Conservation (phyloP, 2,329 filamentous ascomycete species). For the Pestalotiopsis sp. region DNA sequence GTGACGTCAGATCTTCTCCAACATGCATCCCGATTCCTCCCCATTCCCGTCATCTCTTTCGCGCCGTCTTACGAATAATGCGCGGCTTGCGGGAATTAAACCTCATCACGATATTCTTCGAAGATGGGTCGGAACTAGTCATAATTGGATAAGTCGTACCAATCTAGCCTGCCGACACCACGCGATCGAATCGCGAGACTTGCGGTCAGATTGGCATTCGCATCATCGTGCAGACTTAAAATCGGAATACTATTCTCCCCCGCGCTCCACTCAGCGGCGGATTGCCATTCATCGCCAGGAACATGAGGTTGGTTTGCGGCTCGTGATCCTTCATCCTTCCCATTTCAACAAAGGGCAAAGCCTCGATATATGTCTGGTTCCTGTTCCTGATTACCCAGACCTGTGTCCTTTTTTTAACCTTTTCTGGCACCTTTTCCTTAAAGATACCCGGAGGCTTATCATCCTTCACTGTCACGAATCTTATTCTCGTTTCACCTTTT, state of each 20-base stretch:
- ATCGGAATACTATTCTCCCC: background rate
- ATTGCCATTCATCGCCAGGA: background rate
- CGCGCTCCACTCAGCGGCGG: too few species aligned
- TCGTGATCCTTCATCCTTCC: slow-evolving; percentile 10
- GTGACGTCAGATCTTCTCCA: background rate
- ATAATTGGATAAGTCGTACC: background rate
- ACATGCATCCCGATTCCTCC: background rate
- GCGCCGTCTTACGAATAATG: background rate
- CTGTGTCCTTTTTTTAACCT: background rate
- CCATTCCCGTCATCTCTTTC: background rate
- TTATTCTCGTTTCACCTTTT: background rate
- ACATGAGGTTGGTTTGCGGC: background rate
- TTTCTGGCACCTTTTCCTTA: background rate
- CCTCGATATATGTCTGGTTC: background rate
- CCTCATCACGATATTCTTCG: background rate
- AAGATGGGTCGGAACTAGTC: background rate
- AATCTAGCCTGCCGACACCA: background rate
- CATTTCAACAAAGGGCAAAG: background rate
- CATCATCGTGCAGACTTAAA: slow-evolving; percentile 7
- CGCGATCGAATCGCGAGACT: background rate
- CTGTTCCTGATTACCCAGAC: background rate
- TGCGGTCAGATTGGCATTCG: background rate
- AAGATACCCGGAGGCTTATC: background rate
- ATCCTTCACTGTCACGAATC: background rate
- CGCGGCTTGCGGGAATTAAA: background rate